Evolutionary conservation across 2,329 filamentous ascomycete genomes (phyloP).

Genomic region (Cladosporium phlei): DNA sequence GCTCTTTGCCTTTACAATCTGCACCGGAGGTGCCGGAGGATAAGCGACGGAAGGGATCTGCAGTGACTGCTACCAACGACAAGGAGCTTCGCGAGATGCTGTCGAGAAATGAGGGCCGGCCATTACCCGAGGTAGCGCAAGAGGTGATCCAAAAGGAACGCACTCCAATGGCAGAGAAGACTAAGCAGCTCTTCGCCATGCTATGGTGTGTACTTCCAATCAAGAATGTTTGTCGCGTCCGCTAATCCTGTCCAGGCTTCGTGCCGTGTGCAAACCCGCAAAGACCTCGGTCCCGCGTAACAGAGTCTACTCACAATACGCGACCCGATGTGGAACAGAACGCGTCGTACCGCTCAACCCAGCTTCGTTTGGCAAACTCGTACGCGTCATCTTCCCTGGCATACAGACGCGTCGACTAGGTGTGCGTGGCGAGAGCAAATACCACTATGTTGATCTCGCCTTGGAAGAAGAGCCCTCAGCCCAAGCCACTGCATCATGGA

Average conservation of each 20-base stretch:
- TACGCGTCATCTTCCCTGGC: conserved; percentile 91
- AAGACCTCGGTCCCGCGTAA: conserved; percentile 87
- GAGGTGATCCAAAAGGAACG: conserved; percentile 75
- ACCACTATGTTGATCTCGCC: conserved; percentile 70
- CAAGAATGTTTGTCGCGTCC: conserved; percentile 17
- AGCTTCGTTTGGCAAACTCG: conserved; percentile 94
- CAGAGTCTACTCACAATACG: conserved; percentile 92
- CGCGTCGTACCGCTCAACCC: conserved; percentile 93
- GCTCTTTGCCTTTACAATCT: conserved; percentile 24
- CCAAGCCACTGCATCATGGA: conserved; percentile 22
- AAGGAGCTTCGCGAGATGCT: conserved; percentile 74
- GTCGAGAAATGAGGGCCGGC: conserved; percentile 61
- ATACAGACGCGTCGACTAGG: conserved; percentile 88
- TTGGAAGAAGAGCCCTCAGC: conserved; percentile 41
- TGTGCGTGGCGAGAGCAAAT: conserved; percentile 94
- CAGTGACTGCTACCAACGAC: conserved; percentile 74
- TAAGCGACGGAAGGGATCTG: conserved; percentile 51
- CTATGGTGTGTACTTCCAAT: conserved; percentile 60
- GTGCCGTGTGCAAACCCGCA: conserved; percentile 65
- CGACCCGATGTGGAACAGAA: conserved; percentile 84
- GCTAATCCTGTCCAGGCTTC: conserved; percentile 56
- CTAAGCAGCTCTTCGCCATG: conserved; percentile 84
- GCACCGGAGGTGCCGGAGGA: conserved; percentile 36
- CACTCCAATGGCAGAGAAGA: conserved; percentile 75
- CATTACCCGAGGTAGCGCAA: conserved; percentile 65